A percentile compares a stretch with the other conserved stretches of the same genome.
Evolutionary conservation across 176 grass and related monocot species (phyloP).

Genomic region (Secale cereale): DNA sequence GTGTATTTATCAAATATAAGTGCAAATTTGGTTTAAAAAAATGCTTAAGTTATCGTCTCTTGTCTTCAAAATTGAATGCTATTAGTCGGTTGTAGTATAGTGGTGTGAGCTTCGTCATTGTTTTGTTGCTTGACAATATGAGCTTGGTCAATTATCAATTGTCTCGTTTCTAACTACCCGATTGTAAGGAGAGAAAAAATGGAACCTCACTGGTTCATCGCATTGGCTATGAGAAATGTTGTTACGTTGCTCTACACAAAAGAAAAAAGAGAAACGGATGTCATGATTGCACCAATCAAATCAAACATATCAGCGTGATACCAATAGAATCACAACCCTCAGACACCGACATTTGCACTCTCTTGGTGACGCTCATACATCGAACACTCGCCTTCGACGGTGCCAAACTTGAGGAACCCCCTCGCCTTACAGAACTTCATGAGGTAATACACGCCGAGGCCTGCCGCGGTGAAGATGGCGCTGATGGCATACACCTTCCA

Average conservation of each 20-base stretch:
- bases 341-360: background rate
- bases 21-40: no score
- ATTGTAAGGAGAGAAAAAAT: no score
- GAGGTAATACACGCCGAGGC: constrained; percentile 45
- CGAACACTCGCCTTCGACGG: background rate
- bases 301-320: background rate
- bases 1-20: no score
- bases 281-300: background rate
- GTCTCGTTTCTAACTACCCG: no score
- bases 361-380: constrained; percentile 1
- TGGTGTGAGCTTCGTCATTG: no score
- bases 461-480: constrained; percentile 42
- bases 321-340: background rate
- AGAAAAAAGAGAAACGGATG: background rate
- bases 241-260: background rate
- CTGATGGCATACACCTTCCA: constrained; percentile 76
- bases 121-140: no score
- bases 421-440: constrained; percentile 53
- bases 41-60: no score
- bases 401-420: constrained; percentile 48
- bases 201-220: no score
- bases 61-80: no score
- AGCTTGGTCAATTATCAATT: no score
- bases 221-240: background rate
- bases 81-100: no score